Evolutionary conservation across 345 rosid genomes (phyloP), one percentile per base, ranked within the genome.

Genomic region (Aurinia saxatilis): DNA sequence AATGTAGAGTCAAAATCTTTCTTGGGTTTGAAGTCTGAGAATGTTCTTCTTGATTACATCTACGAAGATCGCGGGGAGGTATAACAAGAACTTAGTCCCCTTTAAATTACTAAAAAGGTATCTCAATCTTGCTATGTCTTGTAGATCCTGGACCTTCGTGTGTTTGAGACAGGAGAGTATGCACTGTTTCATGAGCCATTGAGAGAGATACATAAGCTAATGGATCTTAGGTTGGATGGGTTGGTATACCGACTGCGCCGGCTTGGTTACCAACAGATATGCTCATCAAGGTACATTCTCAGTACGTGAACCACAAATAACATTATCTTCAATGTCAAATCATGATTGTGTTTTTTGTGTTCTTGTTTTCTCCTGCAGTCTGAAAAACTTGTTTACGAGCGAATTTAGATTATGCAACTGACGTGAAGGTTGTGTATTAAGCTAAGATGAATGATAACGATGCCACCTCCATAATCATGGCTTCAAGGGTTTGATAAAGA

Each of bases 61-160:
- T 88, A 88, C 16, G 95, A 88, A 78, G 93, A 84, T 69, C 96
- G 98, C 2, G 98, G 96, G 0, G 96, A 92, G 98, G 96, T 91
- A 73, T 19, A 39, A n/a, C n/a, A n/a, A 6, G 14, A 44, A 29
- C 15, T 5, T 7, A 25, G 3, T 35, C 46, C 0, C 1, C 21
- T 27, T 6, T n/a, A n/a, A n/a, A 6, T 41, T 8, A 35, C 1
- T 2, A 1, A 30, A 36, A 10, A 35, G 29, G 23, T 51, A 25
- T 11, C 34, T 36, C 25, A 37, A 39, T 31, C 33, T 38, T 21
- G 17, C 41, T 53, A 8, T 11, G 36, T 46, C 14, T 18, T 12
- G 67, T 66, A 91, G 98, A 79, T 92, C 10, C 41, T 88, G 78
- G 98, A 92, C 75, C 40, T 92, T 19, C 78, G 88, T 30, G 81